These are phyloP conservation scores for Neoboletus magnificus DNA, from an alignment of 768 basidiomycete species.

Conservation along the genomic window DNA sequence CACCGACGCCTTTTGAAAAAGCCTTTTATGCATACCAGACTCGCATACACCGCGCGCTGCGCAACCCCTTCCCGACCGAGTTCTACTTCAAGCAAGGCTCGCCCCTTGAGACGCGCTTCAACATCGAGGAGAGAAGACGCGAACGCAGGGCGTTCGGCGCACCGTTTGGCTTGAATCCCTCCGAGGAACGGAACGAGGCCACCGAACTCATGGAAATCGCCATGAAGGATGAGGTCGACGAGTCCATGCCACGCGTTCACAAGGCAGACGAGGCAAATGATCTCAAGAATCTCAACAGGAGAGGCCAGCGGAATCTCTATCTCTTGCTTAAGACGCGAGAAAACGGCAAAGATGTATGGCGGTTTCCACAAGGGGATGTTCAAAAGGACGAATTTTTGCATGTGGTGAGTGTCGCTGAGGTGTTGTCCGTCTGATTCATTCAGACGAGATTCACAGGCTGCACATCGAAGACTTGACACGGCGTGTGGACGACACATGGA, in stretches of 20 bases:
- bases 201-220: conserved; percentile 58
- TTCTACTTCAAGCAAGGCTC: conserved; percentile 96
- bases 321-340: conserved; percentile 63
- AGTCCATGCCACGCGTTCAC: conserved; percentile 57
- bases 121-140: conserved; percentile 66
- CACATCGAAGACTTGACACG: conserved; percentile 62
- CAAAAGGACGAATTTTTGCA: conserved; percentile 70
- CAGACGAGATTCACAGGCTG: conserved; percentile 48
- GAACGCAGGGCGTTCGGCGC: conserved; percentile 75
- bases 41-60: conserved; percentile 78
- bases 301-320: conserved; percentile 78
- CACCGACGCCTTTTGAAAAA: conserved; percentile 69
- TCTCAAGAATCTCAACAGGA: conserved; percentile 73
- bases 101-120: conserved; percentile 77
- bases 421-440: background rate
- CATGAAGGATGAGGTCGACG: conserved; percentile 59
- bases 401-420: conserved; percentile 47
- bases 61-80: conserved; percentile 83
- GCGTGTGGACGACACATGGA: conserved; percentile 86
- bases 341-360: conserved; percentile 60
- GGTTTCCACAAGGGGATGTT: conserved; percentile 65
- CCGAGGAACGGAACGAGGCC: conserved; percentile 40
- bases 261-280: conserved; percentile 60
- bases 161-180: conserved; percentile 46
- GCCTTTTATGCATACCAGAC: conserved; percentile 83